phyloP scores from a whole-genome alignment of 2,329 filamentous ascomycete genomes.

The Monosporascus sp. region DNA sequence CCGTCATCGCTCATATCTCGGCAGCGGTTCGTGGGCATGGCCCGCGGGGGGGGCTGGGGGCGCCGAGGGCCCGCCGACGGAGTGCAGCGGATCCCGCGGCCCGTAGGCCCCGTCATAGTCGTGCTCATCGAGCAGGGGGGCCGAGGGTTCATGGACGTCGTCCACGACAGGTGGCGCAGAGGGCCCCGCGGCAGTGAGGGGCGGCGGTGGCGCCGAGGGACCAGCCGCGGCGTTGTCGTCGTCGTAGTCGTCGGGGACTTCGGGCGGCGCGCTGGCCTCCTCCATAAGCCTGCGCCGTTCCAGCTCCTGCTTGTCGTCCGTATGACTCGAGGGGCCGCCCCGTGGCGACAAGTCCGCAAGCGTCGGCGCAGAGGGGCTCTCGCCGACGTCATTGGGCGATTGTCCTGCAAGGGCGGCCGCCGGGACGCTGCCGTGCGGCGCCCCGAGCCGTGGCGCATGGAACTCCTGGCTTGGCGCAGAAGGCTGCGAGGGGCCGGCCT shows the following conservation, averaged over 20 bases:
- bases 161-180: conserved; percentile 14
- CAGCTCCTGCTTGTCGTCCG: conserved; percentile 65
- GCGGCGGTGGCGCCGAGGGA: conserved; percentile 16
- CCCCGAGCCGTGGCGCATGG: background rate
- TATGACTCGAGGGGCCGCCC: conserved; percentile 33
- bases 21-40: conserved; percentile 24
- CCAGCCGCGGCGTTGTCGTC: conserved; percentile 22
- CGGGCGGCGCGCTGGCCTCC: conserved; percentile 59
- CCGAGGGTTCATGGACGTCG: conserved; percentile 21
- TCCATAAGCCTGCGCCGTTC: conserved; percentile 60
- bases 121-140: conserved; percentile 18
- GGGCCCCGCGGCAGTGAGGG: conserved; percentile 9
- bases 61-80: conserved; percentile 44
- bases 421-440: background rate
- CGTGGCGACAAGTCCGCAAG: conserved; percentile 10
- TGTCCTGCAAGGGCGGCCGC: conserved; percentile 10
- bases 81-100: conserved; percentile 31
- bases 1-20: conserved; percentile 30
- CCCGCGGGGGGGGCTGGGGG: conserved; percentile 16
- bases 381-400: conserved; percentile 11
- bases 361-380: conserved; percentile 14
- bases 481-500: conserved; percentile 37
- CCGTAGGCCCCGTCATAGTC: conserved; percentile 7
- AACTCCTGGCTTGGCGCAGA: conserved; percentile 12
- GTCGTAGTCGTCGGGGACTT: conserved; percentile 47